Base-by-base conservation (phyloP, 495 filamentous ascomycete species). In the Penicillium cataractarum region DNA sequence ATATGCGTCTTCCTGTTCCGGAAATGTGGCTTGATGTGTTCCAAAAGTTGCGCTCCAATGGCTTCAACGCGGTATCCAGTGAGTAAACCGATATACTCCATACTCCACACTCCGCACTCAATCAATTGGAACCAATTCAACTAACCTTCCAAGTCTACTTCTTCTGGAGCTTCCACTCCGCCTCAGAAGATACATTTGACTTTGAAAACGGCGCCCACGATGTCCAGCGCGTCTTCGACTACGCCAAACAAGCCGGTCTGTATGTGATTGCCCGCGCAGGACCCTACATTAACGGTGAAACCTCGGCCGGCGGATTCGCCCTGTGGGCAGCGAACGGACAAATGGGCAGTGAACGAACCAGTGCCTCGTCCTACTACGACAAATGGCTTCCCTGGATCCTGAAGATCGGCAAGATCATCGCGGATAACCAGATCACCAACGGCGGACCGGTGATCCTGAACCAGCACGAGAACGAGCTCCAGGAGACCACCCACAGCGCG, bases 11-110 rank as follows among this genome's bases (percentile, higher is more conserved):
- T 10, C 85, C 85, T 0, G 83, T 85, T 4, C 86, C 85, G 0
- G 82, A 83, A 33, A 62, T 88, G 15, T 88, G 86, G 85, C 69
- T 80, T 5, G 86, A 89, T 69, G 71, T 88, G n/a, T 78, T 88
- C 12, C 76, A 89, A 64, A 89, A 89, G 65, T 71, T 88, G 46
- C 83, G 84, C 61, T 83, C 86, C 2, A 80, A 80, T 49, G 85
- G 86, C 0, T 84, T 80, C 31, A 87, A 85, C 66, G 79, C 84
- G 24, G 74, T 84, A 17, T 79, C 73, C 1, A 57, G 72, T 70
- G 62, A 49, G 64, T 55, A 17, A 39, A 12, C 5, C 35, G 35
- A 17, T 39, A 39, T 17, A 39, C 6, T 48, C 48, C 10, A 58
- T 44, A 42, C 10, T 29, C 53, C 64, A n/a, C n/a, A n/a, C n/a